Conservation (phyloP, 2,329 filamentous ascomycete species). For the Colletotrichum tofieldiae region DNA sequence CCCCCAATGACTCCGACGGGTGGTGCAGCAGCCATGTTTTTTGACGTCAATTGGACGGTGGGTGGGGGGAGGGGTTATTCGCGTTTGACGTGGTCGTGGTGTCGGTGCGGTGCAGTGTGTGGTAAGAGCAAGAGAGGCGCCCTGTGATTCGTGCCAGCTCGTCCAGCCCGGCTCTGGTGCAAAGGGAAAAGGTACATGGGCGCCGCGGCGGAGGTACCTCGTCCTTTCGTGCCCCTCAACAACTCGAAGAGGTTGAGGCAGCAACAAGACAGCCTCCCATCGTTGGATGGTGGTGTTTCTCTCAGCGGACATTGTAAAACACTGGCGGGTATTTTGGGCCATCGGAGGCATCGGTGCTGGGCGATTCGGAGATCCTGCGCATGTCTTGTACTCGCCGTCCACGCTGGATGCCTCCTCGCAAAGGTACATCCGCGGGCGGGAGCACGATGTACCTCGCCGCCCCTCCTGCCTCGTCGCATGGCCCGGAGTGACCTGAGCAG, state of each 20-base stretch:
- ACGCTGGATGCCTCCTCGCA: not conserved
- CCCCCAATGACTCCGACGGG: constrained; percentile 5
- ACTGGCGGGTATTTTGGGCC: not conserved
- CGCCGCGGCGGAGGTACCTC: constrained; percentile 12
- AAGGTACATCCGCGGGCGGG: not conserved
- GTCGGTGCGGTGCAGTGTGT: not conserved
- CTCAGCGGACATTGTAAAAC: not conserved
- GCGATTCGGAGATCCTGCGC: not conserved
- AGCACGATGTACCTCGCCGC: not conserved
- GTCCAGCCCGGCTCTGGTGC: not conserved
- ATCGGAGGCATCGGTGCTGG: too few species aligned
- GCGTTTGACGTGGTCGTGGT: constrained; percentile 33
- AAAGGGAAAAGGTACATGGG: constrained; percentile 4
- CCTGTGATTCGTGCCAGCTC: constrained; percentile 17
- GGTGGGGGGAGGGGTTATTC: constrained; percentile 40
- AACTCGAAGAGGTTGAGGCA: constrained; percentile 17
- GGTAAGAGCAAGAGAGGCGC: constrained; percentile 22
- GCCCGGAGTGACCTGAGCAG: not conserved
- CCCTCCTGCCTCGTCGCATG: not conserved
- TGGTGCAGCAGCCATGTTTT: constrained; percentile 30
- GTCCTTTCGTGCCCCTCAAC: constrained; percentile 20
- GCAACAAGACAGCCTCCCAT: constrained; percentile 1
- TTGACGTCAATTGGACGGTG: constrained; percentile 42
- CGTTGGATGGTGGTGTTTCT: constrained; percentile 9
- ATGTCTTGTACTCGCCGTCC: not conserved